Percentiles rank a stretch among this genome's conserved stretches.
phyloP scores from a whole-genome alignment of 257 asterid species.

The Solanum rostratum region DNA sequence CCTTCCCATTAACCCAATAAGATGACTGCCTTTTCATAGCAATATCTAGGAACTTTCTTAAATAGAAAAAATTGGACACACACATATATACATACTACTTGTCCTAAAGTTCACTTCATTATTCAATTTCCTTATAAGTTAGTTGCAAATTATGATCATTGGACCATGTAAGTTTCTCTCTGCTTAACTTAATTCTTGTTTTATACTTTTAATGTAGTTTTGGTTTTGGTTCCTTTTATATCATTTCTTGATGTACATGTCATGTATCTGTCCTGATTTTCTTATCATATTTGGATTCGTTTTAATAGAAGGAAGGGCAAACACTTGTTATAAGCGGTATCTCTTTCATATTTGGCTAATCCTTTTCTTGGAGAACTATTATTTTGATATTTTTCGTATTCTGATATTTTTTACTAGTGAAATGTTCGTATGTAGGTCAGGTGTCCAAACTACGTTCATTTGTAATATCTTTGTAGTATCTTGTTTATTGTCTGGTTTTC shows the following conservation, averaged over 20 bases:
- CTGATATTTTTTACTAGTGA: not conserved
- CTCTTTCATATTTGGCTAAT: not conserved
- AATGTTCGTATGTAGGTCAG: not conserved
- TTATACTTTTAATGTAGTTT: not conserved
- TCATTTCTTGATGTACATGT: not conserved
- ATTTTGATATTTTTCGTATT: not conserved
- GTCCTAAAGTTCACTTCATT: not conserved
- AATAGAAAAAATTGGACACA: not conserved
- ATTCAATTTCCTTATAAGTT: not conserved
- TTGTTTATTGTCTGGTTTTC: not conserved
- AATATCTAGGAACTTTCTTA: not conserved
- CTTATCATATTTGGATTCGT: not conserved
- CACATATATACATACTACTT: not conserved
- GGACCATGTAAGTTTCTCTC: not conserved
- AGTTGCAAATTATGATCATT: not conserved
- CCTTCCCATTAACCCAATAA: not conserved
- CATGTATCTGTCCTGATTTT: not conserved
- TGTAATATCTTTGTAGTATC: not conserved
- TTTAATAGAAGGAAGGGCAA: not conserved
- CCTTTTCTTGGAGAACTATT: not conserved
- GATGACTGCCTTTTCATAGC: not conserved
- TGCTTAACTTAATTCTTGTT: not conserved
- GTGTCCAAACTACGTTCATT: not conserved
- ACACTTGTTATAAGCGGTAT: not conserved
- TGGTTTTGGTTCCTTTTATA: not conserved